Base-by-base conservation (phyloP, 148 eudicot genomes). In the Heliosperma pusillum region DNA sequence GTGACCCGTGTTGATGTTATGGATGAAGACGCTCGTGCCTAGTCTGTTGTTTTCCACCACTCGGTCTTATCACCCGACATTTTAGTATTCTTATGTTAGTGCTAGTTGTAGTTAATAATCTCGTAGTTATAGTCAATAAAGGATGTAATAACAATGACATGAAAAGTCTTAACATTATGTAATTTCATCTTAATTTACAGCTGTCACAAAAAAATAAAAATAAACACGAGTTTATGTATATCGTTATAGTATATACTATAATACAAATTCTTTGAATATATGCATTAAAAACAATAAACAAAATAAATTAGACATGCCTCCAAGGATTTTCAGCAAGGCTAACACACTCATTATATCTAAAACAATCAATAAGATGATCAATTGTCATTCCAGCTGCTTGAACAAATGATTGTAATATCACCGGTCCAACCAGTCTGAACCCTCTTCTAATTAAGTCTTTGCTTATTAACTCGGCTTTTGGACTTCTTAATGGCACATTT, bases 371-470 rank as follows among this genome's bases (percentile, higher is more conserved):
- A 27, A 96, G 88, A 77, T 96, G 99, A 76, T 96, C 99, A 75
- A 92, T 91, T 29, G 90, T 83, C 92, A 96, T 86, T n/a, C 99
- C 99, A 24, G 97, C 87, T 13, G 93, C 97, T 79, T 96, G 99
- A 86, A 91, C 89, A 89, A 96, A 96, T 21, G 99, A 95, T 22
- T 92, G 89, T 40, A 85, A 86, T 66, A 96, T 90, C 10, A 96
- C 99, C 10, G 99, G 99, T 1, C 99, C 99, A 15, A 90, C 99
- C 15, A 92, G 82, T 62, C 99, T 81, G 72, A 96, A 96, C 25
- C 99, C 99, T 52, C 82, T 76, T 67, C 88, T 83, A 55, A 89
- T 16, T 3, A 96, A 81, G 42, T 96, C 99, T 72, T 87, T 92
- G 91, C 99, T 96, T 9, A 96, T 87, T 71, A 82, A 75, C 82